Base-by-base conservation (phyloP, 1,139 yeast genomes). In the Kodamaea arcana region DNA sequence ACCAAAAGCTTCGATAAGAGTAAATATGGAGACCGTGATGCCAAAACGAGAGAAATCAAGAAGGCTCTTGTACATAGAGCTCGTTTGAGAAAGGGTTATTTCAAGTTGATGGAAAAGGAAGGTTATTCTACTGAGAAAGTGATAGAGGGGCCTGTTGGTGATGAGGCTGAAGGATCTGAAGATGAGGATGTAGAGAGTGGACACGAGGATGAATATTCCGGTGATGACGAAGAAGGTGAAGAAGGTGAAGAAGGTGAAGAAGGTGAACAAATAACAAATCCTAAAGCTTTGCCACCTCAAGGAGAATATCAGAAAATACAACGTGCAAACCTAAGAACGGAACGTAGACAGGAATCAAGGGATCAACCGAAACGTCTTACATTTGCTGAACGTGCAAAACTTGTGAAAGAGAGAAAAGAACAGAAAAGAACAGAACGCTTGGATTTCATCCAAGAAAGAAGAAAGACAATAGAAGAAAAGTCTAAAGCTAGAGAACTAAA, bases 1-100 rank as follows among this genome's bases (percentile, higher is more conserved):
- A 22, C 25, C n/a, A 31, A 25, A 20, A 28, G 29, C 14, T 38
- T 38, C 33, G 33, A 38, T 29, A 38, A 31, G 32, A 38, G 54
- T 36, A 54, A 56, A 28, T 62, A 63, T 40, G 55, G 58, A 31
- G 72, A 69, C 44, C 62, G 65, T 34, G 71, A 67, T 43, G 57
- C 58, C 38, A 70, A 70, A 44, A 54, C 65, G 17, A 57, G 61
- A 41, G 94, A 85, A 44, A 88, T 88, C 48, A 80, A 83, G 51
- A 76, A 75, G 52, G 82, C 94, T 10, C 72, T 90, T 46, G 74
- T 78, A 2, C 94, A 87, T 52, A 73, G 88, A 43, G 87, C 96
- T n/a, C 71, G 94, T 46, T 72, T 88, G 45, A 77, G 88, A 64
- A 84, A 81, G 55, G 80, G 78, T 39, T 90, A 90, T 54, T 81